phyloP scores from a whole-genome alignment of 2,329 filamentous ascomycete species.

The Moelleriella libera region DNA sequence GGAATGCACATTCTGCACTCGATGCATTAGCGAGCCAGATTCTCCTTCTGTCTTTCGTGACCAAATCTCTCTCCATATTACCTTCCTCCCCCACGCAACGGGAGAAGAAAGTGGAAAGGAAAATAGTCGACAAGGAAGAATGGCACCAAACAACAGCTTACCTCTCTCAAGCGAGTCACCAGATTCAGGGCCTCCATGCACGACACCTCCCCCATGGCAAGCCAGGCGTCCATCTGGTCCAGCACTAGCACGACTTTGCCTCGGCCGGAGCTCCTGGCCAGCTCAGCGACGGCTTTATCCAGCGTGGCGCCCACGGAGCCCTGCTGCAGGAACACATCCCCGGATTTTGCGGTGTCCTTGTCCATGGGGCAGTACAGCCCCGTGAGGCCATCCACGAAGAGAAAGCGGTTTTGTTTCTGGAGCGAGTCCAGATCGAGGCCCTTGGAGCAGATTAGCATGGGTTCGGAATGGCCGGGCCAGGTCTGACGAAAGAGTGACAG shows the following conservation, averaged over 20 bases:
- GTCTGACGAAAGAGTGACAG: no score
- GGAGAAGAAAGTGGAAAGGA: no score
- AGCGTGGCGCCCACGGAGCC: constrained; percentile 19
- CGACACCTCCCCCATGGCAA: constrained; percentile 38
- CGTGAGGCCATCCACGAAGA: constrained; percentile 63
- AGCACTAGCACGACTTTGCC: constrained; percentile 41
- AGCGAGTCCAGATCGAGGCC: constrained; percentile 57
- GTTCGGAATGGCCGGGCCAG: background rate
- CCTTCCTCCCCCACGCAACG: background rate
- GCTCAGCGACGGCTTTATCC: constrained; percentile 21
- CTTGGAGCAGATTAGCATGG: constrained; percentile 17
- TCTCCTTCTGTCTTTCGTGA: no score
- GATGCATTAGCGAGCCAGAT: no score
- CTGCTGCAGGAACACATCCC: constrained; percentile 11
- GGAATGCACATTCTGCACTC: constrained; percentile 42
- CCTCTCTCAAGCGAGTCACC: constrained; percentile 48
- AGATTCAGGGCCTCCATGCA: constrained; percentile 36
- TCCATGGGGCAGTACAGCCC: constrained; percentile 30
- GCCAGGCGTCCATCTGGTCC: constrained; percentile 50
- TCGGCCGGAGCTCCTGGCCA: constrained; percentile 8
- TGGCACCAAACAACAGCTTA: constrained; percentile 18
- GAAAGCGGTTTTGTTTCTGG: constrained; percentile 43
- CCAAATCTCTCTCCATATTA: no score
- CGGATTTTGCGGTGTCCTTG: constrained; percentile 1
- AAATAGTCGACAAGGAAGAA: background rate